Evolutionary conservation across 805 yeast genomes (phyloP), one percentile per base, ranked within the genome.

Genomic region (Kregervanrija pseudodelftensis): DNA sequence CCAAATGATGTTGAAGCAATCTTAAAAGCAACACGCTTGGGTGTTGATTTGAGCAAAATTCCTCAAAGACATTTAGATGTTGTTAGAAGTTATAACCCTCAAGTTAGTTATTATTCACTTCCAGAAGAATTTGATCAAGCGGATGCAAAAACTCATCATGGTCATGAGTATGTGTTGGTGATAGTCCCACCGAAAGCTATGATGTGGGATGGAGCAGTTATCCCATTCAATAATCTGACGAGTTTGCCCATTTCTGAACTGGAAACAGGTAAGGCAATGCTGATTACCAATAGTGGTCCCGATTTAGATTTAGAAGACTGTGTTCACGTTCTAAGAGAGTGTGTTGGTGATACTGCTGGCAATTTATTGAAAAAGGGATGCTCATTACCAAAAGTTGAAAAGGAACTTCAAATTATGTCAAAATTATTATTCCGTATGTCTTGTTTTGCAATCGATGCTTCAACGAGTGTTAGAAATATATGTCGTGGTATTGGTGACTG

Each of bases 131-230:
- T 52, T 22, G 47, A 51, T 17, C 53, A 46, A 34, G 56, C 51
- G 33, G 56, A 54, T 41, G 37, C 12, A 37, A 31, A 33, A 17
- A 32, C 15, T 8, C 12, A 11, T n/a, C 36, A n/a, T 33, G 36
- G 12, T 28, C 49, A 4, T 28, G 85, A 88, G 0, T 87, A 85
- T 51, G 74, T 87, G 11, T 55, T 89, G 28, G 82, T 87, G 0
- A 63, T 90, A 4, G 80, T 86, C 54, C 89, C 95, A 0, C 73
- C 82, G 2, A 86, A 86, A 55, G 95, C 96, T 0, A 74, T 90
- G 63, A 78, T 85, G 40, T 91, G 98, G 98, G 89, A 85, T 49
- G 97, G 97, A 4, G 73, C 77, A 13, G 80, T 84, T 50, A 72
- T 81, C 34, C 74, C 79, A 37, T 60, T 85, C 5, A 39, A 45